A percentile compares a stretch with the other conserved stretches of the same genome.
Evolutionary conservation across 1,284 basidiomycete species (phyloP).

Genomic region (Ustilago shanxiensis): DNA sequence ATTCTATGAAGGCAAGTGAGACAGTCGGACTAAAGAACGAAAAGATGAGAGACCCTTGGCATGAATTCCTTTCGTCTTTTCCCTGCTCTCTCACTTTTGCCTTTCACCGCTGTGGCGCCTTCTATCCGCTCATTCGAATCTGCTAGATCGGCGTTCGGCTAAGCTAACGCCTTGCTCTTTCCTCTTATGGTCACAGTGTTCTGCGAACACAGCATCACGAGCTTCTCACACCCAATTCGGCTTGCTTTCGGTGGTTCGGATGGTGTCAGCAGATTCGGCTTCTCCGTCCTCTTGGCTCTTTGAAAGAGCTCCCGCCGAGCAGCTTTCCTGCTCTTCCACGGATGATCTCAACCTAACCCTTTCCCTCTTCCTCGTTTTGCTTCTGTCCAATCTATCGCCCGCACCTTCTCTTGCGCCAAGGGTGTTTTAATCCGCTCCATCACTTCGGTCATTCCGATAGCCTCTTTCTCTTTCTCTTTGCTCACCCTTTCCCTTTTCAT

Average conservation of each 20-base stretch:
- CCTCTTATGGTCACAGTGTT: background rate
- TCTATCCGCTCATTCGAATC: background rate
- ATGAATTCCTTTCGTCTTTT: background rate
- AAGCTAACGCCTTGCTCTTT: background rate
- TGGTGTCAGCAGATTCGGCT: slow-evolving; percentile 4
- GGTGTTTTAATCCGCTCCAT: background rate
- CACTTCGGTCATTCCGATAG: background rate
- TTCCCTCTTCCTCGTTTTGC: background rate
- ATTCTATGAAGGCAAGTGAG: background rate
- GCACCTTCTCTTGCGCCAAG: background rate
- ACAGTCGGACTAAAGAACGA: background rate
- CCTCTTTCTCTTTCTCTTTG: background rate
- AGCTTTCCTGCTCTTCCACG: background rate
- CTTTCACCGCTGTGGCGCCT: slow-evolving; percentile 4
- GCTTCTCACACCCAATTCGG: background rate
- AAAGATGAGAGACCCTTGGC: background rate
- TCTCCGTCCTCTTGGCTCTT: background rate
- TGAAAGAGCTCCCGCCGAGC: background rate
- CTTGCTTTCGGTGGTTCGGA: background rate
- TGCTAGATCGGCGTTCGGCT: slow-evolving; percentile 2
- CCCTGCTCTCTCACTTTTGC: no score
- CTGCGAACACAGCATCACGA: background rate
- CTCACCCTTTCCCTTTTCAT: background rate
- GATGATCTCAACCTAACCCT: background rate
- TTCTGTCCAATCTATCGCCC: background rate